These are phyloP conservation scores for Tylopilus intermedius DNA, from an alignment of 768 basidiomycete species.

Conservation along the genomic window DNA sequence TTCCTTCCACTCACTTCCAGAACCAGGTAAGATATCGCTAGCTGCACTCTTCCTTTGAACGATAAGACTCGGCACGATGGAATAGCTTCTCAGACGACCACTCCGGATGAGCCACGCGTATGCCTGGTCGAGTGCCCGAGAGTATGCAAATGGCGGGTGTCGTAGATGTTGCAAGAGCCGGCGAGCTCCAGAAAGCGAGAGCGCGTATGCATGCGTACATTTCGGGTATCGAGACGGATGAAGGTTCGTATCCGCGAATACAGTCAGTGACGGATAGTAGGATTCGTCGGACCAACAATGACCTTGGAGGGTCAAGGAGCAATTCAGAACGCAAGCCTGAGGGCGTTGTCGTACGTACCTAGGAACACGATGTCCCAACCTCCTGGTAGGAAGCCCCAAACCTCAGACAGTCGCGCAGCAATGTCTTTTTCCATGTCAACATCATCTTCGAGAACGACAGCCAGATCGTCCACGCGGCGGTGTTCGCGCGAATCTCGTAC, in stretches of 20 bases:
- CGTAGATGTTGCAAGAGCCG: conserved; percentile 56
- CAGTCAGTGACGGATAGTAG: conserved; percentile 36
- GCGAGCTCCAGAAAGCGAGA: conserved; percentile 56
- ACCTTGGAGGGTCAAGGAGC: background rate
- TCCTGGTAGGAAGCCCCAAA: conserved; percentile 52
- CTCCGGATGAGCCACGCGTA: conserved; percentile 61
- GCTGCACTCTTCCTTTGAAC: conserved; percentile 55
- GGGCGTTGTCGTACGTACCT: conserved; percentile 36
- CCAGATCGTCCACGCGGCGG: conserved; percentile 30
- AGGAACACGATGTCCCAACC: conserved; percentile 74
- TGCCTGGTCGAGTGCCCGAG: conserved; percentile 73
- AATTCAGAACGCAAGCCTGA: background rate
- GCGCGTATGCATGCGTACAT: conserved; percentile 70
- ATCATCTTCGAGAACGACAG: conserved; percentile 72
- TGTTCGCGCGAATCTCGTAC: conserved; percentile 19
- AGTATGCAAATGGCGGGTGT: conserved; percentile 68
- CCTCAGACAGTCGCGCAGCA: conserved; percentile 30
- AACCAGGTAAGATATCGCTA: conserved; percentile 51
- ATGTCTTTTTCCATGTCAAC: conserved; percentile 72
- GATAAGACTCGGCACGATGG: conserved; percentile 62
- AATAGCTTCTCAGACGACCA: conserved; percentile 53
- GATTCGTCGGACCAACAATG: conserved; percentile 71
- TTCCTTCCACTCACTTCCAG: conserved; percentile 56
- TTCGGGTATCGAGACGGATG: conserved; percentile 59
- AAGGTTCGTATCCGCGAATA: conserved; percentile 28